A percentile compares a stretch with the other conserved stretches of the same genome.
These are phyloP conservation scores for Voacanga thouarsii DNA, from an alignment of 257 asterid genomes.

Conservation along the genomic window DNA sequence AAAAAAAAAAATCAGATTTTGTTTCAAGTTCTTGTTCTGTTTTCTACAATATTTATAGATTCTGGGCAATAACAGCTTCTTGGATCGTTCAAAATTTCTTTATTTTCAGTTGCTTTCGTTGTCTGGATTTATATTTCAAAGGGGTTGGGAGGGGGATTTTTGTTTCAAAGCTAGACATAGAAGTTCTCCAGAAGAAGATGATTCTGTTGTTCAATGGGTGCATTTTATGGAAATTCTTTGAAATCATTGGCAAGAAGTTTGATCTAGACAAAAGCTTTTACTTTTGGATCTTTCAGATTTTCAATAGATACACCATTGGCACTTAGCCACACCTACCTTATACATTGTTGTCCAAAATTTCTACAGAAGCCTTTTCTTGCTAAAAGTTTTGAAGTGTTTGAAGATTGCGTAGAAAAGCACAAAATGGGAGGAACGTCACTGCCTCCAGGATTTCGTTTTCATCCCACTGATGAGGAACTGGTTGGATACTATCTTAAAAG, in stretches of 20 bases:
- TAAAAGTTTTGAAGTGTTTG: conserved; percentile 2
- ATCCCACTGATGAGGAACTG: conserved; percentile 51
- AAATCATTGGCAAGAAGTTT: conserved; percentile 29
- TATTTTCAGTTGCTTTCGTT: not conserved
- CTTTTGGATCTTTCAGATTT: conserved; percentile 50
- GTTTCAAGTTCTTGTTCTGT: not conserved
- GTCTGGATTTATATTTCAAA: not conserved
- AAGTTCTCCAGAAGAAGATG: conserved; percentile 32
- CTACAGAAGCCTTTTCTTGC: not conserved
- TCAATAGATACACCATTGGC: conserved; percentile 36
- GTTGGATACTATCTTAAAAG: conserved; percentile 50
- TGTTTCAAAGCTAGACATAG: conserved; percentile 1
- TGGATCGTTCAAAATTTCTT: not conserved
- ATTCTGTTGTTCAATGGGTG: conserved; percentile 29
- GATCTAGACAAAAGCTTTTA: conserved; percentile 42
- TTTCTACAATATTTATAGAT: not conserved
- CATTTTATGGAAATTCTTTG: conserved; percentile 34
- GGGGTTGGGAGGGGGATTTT: conserved; percentile 18
- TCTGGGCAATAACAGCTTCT: not conserved
- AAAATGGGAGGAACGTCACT: conserved; percentile 43
- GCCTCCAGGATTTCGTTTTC: conserved; percentile 59
- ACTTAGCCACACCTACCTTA: conserved; percentile 19
- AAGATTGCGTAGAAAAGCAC: not conserved
- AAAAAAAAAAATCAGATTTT: not conserved
- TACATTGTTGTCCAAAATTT: conserved; percentile 1